Evolutionary conservation across 2,329 filamentous ascomycete species (phyloP).

Genomic region (Nannizzia gypsea): DNA sequence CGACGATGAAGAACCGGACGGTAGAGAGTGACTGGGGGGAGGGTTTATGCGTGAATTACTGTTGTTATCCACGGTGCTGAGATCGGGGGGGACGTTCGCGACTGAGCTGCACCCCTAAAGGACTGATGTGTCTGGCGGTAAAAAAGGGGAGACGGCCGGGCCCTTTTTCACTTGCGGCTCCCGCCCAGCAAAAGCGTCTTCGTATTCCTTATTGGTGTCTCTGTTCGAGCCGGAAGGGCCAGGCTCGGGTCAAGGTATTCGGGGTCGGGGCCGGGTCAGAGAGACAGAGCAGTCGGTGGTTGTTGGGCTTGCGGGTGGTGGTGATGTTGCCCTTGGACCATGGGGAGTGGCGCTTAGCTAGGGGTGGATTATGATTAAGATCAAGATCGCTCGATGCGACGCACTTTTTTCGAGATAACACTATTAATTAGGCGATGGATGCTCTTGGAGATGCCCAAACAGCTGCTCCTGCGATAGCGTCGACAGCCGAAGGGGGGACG

Average conservation of each 20-base stretch:
- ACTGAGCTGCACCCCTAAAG: slow-evolving; percentile 35
- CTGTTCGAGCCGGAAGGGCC: neutral
- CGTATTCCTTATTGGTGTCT: neutral
- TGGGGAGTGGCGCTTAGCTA: neutral
- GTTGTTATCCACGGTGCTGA: slow-evolving; percentile 31
- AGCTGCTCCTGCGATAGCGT: neutral
- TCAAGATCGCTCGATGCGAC: neutral
- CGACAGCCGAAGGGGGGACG: neutral
- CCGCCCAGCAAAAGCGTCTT: neutral
- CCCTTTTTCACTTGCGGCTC: neutral
- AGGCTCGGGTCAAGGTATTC: neutral
- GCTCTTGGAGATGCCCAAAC: neutral
- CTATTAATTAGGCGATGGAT: neutral
- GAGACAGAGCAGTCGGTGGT: neutral
- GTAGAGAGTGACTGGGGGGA: slow-evolving; percentile 29
- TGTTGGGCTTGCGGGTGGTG: neutral
- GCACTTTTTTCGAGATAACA: neutral
- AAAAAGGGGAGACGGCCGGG: neutral
- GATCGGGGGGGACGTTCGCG: slow-evolving; percentile 17
- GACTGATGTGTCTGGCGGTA: slow-evolving; percentile 9
- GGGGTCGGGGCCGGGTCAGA: neutral
- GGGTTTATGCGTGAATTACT: slow-evolving; percentile 21
- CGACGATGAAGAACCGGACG: slow-evolving; percentile 35
- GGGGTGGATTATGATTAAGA: neutral
- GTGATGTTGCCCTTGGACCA: neutral